A percentile compares a stretch with the other conserved stretches of the same genome.
These are phyloP conservation scores for Alternaria conjuncta DNA, from an alignment of 2,329 filamentous ascomycete species.

Conservation along the genomic window DNA sequence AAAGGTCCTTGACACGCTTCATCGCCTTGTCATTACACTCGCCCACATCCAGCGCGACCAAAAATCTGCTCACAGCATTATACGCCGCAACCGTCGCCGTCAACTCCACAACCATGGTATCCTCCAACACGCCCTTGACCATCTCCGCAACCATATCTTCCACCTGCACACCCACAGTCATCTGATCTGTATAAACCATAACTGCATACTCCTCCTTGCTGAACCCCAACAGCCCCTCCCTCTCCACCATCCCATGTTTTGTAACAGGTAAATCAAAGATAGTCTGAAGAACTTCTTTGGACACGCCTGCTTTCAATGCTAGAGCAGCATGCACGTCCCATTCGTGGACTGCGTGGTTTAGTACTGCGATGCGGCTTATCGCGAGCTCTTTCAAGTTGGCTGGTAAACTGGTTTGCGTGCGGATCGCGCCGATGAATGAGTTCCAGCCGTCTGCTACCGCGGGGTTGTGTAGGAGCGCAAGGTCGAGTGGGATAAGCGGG, in stretches of 20 bases:
- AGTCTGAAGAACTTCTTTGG: constrained; percentile 64
- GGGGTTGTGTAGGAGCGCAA: constrained; percentile 62
- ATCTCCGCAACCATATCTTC: constrained; percentile 68
- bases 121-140: constrained; percentile 67
- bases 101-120: constrained; percentile 79
- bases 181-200: constrained; percentile 78
- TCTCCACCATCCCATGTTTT: constrained; percentile 17
- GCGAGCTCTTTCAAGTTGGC: constrained; percentile 72
- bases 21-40: constrained; percentile 49
- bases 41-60: constrained; percentile 77
- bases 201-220: constrained; percentile 67
- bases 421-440: constrained; percentile 64
- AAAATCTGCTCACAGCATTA: constrained; percentile 83
- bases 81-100: constrained; percentile 80
- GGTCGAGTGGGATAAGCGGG: constrained; percentile 62
- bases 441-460: constrained; percentile 66
- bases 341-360: constrained; percentile 85
- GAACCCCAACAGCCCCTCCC: constrained; percentile 48
- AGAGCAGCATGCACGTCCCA: constrained; percentile 79
- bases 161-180: constrained; percentile 78
- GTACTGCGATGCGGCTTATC: constrained; percentile 80
- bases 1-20: constrained; percentile 41
- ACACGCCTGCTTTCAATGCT: constrained; percentile 65
- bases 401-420: constrained; percentile 59
- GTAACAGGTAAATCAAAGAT: constrained; percentile 39